These are phyloP conservation scores for Xylaria sp. DNA, from an alignment of 2,329 filamentous ascomycete genomes.

Conservation along the genomic window DNA sequence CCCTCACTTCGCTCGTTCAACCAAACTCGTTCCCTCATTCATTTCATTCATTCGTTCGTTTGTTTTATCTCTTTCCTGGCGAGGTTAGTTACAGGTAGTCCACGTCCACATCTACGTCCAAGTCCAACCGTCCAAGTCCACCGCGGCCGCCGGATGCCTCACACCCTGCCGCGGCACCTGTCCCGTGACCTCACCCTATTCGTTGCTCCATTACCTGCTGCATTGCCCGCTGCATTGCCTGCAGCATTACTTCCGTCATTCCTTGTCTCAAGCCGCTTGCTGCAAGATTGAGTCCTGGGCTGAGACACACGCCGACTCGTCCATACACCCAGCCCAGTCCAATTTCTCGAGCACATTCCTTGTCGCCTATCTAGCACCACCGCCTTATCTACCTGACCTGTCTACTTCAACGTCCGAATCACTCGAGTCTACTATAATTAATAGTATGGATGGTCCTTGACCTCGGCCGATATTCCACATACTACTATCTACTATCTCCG, in stretches of 20 bases:
- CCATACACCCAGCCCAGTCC: background rate
- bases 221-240: background rate
- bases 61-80: background rate
- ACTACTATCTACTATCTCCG: conserved; percentile 1
- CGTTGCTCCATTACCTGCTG: background rate
- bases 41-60: background rate
- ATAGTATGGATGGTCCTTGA: conserved; percentile 27
- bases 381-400: background rate
- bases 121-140: no score
- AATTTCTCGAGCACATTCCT: background rate
- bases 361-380: background rate
- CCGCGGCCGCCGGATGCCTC: conserved; percentile 6
- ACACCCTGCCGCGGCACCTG: background rate
- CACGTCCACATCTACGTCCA: background rate
- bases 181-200: conserved; percentile 1
- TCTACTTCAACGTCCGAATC: background rate
- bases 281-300: conserved; percentile 15
- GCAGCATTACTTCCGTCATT: conserved; percentile 4
- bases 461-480: conserved; percentile 4
- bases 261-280: conserved; percentile 17
- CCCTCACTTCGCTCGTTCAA: background rate
- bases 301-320: conserved; percentile 25
- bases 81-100: background rate
- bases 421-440: conserved; percentile 1
- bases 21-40: background rate